Base-by-base conservation (phyloP, 2,329 filamentous ascomycete genomes). In the Tolypocladium ovalisporum region DNA sequence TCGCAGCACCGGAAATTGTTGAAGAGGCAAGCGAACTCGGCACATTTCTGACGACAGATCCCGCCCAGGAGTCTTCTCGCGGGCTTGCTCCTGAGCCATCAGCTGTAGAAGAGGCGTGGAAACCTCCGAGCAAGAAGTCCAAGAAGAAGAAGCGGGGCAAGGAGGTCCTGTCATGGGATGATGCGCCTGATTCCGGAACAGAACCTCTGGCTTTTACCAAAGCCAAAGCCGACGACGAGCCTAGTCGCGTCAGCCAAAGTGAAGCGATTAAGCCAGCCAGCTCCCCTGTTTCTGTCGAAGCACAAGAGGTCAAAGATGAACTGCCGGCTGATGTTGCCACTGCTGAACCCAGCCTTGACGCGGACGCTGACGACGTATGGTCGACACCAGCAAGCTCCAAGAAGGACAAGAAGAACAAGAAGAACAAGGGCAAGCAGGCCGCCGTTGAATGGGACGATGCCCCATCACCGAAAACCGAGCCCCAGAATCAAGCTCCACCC, bases 141-240 rank as follows among this genome's bases (percentile, higher is more conserved):
- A 63, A 60, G 60, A 62, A 57, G 49, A 66, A 56, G 47, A 62
- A 58, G 39, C 58, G 56, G 44, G 61, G 52, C 42, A 60, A 54
- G 37, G 36, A 52, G 19, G 36, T 35, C 12, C 19, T 42, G 15
- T 9, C 37, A 39, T 37, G 15, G 40, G 52, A 36, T n/a, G 40
- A 47, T 13, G 35, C 7, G 10, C 39, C 53, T 35, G 19, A 15
- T 37, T 8, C 37, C 9, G 15, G 42, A 2, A 44, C 9, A 19
- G 37, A 27, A 42, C 1, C 39, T 24, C 27, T 34, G 17, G 10
- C 10, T 52, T 6, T n/a, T 13, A 17, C 44, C 32, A 6, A 49
- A 32, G 44, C 15, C 17, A n/a, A 8, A 10, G 19, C 10, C 19
- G 29, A 29, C 34, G 6, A 22, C 15, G 47, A 52, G 29, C 7